Evolutionary conservation across 1,284 basidiomycete genomes (phyloP).

Genomic region (Mycena citricolor): DNA sequence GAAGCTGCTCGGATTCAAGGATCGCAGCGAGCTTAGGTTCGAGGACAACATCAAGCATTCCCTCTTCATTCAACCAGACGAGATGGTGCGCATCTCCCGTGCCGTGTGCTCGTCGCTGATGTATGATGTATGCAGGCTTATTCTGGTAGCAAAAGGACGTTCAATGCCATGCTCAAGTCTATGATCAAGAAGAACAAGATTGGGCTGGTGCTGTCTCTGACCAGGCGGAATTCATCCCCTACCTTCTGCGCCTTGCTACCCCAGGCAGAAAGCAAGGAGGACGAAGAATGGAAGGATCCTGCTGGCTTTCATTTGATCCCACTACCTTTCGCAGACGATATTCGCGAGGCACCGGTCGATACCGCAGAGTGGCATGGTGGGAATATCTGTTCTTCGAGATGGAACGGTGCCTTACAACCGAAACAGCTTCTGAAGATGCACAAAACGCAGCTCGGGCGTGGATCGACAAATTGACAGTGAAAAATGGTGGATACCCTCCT

Average conservation of each 20-base stretch:
- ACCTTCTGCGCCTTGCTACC: slow-evolving; percentile 86
- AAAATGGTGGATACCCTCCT: slow-evolving; percentile 79
- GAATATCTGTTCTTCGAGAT: slow-evolving; percentile 11
- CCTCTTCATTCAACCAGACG: slow-evolving; percentile 91
- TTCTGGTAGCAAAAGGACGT: slow-evolving; percentile 89
- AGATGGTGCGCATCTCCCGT: slow-evolving; percentile 54
- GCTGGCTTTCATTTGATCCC: slow-evolving; percentile 92
- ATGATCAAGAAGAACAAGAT: slow-evolving; percentile 84
- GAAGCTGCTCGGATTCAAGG: slow-evolving; percentile 91
- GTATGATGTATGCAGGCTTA: slow-evolving; percentile 54
- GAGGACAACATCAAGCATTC: slow-evolving; percentile 93
- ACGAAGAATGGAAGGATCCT: slow-evolving; percentile 76
- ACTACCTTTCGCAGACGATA: slow-evolving; percentile 92
- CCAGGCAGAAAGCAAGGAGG: slow-evolving; percentile 78
- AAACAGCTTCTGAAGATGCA: slow-evolving; percentile 65
- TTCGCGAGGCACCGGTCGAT: slow-evolving; percentile 72
- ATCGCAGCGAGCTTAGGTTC: slow-evolving; percentile 66
- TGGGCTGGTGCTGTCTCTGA: slow-evolving; percentile 73
- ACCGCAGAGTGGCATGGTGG: slow-evolving; percentile 57
- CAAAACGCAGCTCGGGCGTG: slow-evolving; percentile 70
- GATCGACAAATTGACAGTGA: slow-evolving; percentile 79
- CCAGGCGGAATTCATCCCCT: slow-evolving; percentile 74
- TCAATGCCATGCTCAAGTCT: slow-evolving; percentile 83
- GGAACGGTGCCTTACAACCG: slow-evolving; percentile 8
- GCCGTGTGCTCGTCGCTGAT: background rate